These are phyloP conservation scores for Aspergillus ostianus DNA, from an alignment of 495 filamentous ascomycete genomes.

Conservation along the genomic window DNA sequence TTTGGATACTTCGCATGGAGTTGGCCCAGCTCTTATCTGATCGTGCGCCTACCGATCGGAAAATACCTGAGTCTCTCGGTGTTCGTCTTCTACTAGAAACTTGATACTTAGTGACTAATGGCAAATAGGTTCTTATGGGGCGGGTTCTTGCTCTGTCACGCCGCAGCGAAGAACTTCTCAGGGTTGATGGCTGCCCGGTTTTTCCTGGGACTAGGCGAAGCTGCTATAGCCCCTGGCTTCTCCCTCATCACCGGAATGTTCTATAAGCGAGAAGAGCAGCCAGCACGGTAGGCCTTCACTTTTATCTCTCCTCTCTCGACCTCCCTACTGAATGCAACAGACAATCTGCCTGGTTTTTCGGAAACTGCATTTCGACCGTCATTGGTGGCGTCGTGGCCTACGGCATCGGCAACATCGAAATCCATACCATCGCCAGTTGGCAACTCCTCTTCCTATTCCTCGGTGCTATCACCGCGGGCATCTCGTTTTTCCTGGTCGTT, in stretches of 20 bases:
- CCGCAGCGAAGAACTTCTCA: constrained; percentile 50
- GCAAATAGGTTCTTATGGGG: constrained; percentile 37
- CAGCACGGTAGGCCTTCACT: constrained; percentile 32
- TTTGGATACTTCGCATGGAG: constrained; percentile 53
- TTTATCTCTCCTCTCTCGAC: constrained; percentile 4
- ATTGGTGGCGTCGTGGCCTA: constrained; percentile 57
- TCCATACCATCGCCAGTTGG: constrained; percentile 40
- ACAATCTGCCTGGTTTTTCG: constrained; percentile 39
- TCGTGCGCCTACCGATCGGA: constrained; percentile 55
- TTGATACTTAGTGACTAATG: constrained; percentile 1
- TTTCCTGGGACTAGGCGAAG: constrained; percentile 56
- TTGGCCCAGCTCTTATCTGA: constrained; percentile 51
- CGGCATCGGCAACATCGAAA: constrained; percentile 52
- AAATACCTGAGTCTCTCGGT: constrained; percentile 45
- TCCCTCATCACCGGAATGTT: constrained; percentile 55
- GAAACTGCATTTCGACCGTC: constrained; percentile 42
- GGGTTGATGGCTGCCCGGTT: constrained; percentile 52
- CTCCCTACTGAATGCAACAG: constrained; percentile 7
- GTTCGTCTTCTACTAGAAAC: constrained; percentile 15
- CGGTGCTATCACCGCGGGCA: constrained; percentile 37
- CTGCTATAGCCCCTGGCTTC: constrained; percentile 55
- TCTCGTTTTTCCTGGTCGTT: constrained; percentile 38
- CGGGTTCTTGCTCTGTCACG: constrained; percentile 34
- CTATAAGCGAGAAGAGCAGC: constrained; percentile 53
- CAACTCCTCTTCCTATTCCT: constrained; percentile 43